Base-by-base conservation (phyloP, 805 yeast species). In the Yamadazyma phyllophila region DNA sequence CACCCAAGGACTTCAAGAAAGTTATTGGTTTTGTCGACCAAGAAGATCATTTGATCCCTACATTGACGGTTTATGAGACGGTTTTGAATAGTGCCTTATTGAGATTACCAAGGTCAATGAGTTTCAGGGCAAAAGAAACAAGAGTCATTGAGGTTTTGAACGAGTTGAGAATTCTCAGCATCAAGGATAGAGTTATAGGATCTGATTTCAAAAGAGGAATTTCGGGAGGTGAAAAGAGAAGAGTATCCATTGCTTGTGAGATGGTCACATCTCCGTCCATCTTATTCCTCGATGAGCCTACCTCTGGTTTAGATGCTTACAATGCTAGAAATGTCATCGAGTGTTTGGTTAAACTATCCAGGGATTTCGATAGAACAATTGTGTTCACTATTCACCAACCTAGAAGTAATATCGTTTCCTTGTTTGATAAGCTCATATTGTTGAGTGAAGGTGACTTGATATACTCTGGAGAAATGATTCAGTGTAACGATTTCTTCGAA, bases 351-450 rank as follows among this genome's bases (percentile, higher is more conserved):
- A 77, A 85, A 46, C 73, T 94, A 47, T 88, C 97, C 0, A 76
- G 82, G 47, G 85, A 82, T 56, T 87, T 83, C 63, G 83, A 86
- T 49, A 81, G 98, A 60, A 92, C 99, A 0, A 82, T 94, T 40
- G 80, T 94, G 1, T 85, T 94, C 61, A 89, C 99, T 0, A 94
- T 94, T 53, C 99, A 94, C 67, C 99, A 94, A 62, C 99, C 99
- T 9, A 77, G 99, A 59, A 88, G 97, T 46, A 94, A 94, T 59
- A 92, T 94, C 61, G 97, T 94, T 29, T 83, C 96, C 0, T 67
- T 88, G 46, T 94, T 94, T 64, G 97, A 92, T 60, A 83, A 84
- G 56, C 74, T 94, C 40, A 65, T 92, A 1, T 69, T 94, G 41
- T 72, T 94, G 43, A 85, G 96, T 20, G 85, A 85, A 51, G 98